A percentile compares a stretch with the other conserved stretches of the same genome.
phyloP scores from a whole-genome alignment of 2,329 filamentous ascomycete genomes.

The Hymenoscyphus repandus region DNA sequence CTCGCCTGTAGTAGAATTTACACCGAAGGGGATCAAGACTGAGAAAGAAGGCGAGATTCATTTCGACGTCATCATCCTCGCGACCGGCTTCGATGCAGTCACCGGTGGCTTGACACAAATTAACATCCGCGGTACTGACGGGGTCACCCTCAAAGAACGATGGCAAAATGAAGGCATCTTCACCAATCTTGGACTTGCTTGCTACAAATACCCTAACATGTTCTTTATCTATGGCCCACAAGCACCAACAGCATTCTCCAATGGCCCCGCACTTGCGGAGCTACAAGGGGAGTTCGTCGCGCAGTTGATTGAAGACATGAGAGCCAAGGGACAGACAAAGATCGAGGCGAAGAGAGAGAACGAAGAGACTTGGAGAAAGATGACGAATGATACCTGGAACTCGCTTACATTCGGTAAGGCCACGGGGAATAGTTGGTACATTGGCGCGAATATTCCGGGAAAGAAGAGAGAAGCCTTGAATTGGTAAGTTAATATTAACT shows the following conservation, averaged over 20 bases:
- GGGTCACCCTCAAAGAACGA: constrained; percentile 36
- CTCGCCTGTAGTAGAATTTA: constrained; percentile 37
- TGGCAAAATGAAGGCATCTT: constrained; percentile 36
- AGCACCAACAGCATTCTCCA: constrained; percentile 49
- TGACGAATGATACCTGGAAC: constrained; percentile 37
- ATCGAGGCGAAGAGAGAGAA: constrained; percentile 33
- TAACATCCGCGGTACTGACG: constrained; percentile 38
- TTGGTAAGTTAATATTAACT: constrained; percentile 14
- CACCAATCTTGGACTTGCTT: constrained; percentile 41
- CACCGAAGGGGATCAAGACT: constrained; percentile 31
- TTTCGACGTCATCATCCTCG: constrained; percentile 30
- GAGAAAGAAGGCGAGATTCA: constrained; percentile 25
- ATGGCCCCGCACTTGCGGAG: constrained; percentile 50
- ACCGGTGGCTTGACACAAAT: constrained; percentile 42
- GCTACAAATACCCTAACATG: constrained; percentile 45
- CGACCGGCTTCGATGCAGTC: constrained; percentile 34
- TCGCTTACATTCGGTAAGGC: constrained; percentile 28
- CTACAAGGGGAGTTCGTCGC: constrained; percentile 53
- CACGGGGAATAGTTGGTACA: constrained; percentile 35
- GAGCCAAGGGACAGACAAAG: neutral
- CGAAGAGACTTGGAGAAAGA: constrained; percentile 43
- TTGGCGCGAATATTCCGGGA: constrained; percentile 38
- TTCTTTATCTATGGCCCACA: constrained; percentile 51
- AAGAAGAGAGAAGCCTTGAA: constrained; percentile 34
- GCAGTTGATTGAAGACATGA: constrained; percentile 44